Percentiles rank a stretch among this genome's conserved stretches.
phyloP scores from a whole-genome alignment of 2,329 filamentous ascomycete genomes.

The Akanthomyces uredinophilus region DNA sequence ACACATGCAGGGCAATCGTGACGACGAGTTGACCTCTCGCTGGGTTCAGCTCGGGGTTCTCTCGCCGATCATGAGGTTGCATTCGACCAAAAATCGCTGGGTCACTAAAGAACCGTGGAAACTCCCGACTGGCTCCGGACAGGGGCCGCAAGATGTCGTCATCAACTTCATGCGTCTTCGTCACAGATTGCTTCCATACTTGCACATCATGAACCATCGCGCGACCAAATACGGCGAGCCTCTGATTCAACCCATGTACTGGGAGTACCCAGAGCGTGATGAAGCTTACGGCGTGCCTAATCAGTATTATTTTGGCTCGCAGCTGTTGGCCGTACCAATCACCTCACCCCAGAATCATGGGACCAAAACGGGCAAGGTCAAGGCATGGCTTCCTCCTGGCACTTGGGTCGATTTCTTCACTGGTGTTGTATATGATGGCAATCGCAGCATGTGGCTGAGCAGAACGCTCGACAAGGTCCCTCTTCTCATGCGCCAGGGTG shows the following conservation, averaged over 20 bases:
- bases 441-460: conserved; percentile 46
- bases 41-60: conserved; percentile 55
- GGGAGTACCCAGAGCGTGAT: conserved; percentile 47
- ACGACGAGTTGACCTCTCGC: conserved; percentile 49
- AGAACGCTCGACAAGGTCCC: conserved; percentile 46
- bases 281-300: conserved; percentile 53
- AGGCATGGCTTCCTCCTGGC: conserved; percentile 52
- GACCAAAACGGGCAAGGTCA: conserved; percentile 43
- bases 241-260: conserved; percentile 58
- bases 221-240: conserved; percentile 42
- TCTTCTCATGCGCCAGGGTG: conserved; percentile 49
- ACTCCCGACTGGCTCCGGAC: conserved; percentile 30
- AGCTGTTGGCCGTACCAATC: conserved; percentile 53
- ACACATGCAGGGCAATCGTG: conserved; percentile 46
- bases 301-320: conserved; percentile 54
- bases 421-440: conserved; percentile 52
- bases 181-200: conserved; percentile 55
- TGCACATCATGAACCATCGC: conserved; percentile 52
- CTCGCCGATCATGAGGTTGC: conserved; percentile 51
- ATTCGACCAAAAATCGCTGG: conserved; percentile 53
- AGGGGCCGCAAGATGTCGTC: conserved; percentile 42
- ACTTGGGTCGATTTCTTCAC: conserved; percentile 55
- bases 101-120: conserved; percentile 59
- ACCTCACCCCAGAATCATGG: conserved; percentile 42
- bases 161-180: conserved; percentile 46